Base-by-base conservation (phyloP, 1,139 yeast genomes). In the Yamadazyma epiphylla region DNA sequence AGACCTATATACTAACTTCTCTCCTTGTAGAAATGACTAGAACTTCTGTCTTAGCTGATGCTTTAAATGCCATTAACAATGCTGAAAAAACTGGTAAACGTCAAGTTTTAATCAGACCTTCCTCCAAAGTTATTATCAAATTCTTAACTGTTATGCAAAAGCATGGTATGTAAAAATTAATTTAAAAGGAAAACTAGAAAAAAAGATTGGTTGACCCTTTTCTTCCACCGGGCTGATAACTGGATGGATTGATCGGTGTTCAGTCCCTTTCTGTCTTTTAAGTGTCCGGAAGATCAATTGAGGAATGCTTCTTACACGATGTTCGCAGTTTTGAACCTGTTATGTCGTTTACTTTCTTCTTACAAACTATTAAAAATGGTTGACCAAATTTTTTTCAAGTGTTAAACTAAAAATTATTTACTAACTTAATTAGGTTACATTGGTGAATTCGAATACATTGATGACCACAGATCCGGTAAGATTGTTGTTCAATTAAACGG, bases 41-140 rank as follows among this genome's bases (percentile, higher is more conserved):
- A 77, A 74, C 95, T 55, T 89, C 97, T 51, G 96, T 84, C 64
- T 83, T 89, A 69, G 96, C 96, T 60, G 97, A 89, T 74, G 96
- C 96, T 63, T 82, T 89, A 62, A 88, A 89, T 68, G 78, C 95
- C 55, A 88, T 89, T 65, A 86, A 87, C 87, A 89, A 88, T 67
- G 97, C 97, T 68, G 96, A 89, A 74, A 88, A 87, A 74, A 80
- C 95, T 63, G 96, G 97, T 69, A 89, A 89, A 77, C 86, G 96
- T 74, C 97, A 89, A 77, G 96, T 89, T 48, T 70, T 89, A 65
- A 77, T 89, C 66, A 85, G 96, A 80, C 96, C 96, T 49, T 87
- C 96, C 38, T 88, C 96, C 58, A 89, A 89, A 79, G 97, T 89
- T 53, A 86, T 89, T 70, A 74, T 89, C 77, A 89, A 87, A 73